Base-by-base conservation (phyloP, 1,284 basidiomycete genomes). In the Salmacisia buchloeana region DNA sequence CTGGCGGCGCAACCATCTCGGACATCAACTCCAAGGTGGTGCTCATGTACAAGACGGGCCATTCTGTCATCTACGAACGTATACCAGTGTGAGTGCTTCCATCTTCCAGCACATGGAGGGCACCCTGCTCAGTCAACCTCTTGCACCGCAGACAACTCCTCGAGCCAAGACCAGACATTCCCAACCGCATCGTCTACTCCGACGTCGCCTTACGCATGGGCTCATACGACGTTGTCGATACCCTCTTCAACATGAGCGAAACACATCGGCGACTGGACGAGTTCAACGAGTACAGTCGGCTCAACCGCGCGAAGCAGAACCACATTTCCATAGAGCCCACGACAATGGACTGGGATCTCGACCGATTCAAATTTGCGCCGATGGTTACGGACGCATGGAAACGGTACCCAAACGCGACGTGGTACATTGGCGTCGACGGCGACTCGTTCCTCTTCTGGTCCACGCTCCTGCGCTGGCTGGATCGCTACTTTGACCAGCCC, bases 301-400 rank as follows among this genome's bases (percentile, higher is more conserved):
- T n/a, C n/a, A n/a, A n/a, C n/a, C n/a, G n/a, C n/a, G n/a, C n/a
- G n/a, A n/a, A n/a, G n/a, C n/a, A n/a, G n/a, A n/a, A n/a, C n/a
- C n/a, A n/a, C n/a, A n/a, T n/a, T 29, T 54, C 25, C 49, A 54
- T 33, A 31, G 9, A 18, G 49, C 49, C 27, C 49, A 31, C 49
- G 15, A 27, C 18, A 31, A 54, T 12, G 49, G 49, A 29, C 21
- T 54, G 49, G 49, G 27, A 29, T 31, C 27, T 54, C 12, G 49
- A 54, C 49, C 25, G 49, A 54, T 54, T 54, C 49, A 54, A 54
- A n/a, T 54, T 54, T 33, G 49, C 49, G 7, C 49, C 49, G 18
- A 12, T 54, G 27, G 34, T n/a, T 3, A 54, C 49, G 31, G 29
- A 54, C 21, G 49, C 49, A 15, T 54, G 27, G 29, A 54, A 54